These are phyloP conservation scores for Hymenoscyphus salicellus DNA, from an alignment of 2,329 filamentous ascomycete species.

Conservation along the genomic window DNA sequence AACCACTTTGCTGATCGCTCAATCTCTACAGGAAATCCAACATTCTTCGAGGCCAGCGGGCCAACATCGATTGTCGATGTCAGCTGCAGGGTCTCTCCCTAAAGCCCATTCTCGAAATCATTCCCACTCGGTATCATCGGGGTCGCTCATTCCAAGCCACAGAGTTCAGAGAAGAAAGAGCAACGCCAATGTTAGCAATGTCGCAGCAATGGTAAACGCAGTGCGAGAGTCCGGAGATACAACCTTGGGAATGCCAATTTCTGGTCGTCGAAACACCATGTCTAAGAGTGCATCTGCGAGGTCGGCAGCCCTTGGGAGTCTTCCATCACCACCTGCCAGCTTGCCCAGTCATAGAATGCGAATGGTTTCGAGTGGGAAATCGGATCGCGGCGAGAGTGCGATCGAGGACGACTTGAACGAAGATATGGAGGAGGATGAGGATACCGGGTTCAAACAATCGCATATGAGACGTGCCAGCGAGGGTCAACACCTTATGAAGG, in stretches of 20 bases:
- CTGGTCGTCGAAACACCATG: constrained; percentile 63
- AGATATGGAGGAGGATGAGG: constrained; percentile 52
- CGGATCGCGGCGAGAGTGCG: constrained; percentile 55
- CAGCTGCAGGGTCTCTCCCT: constrained; percentile 56
- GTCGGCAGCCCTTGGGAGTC: constrained; percentile 52
- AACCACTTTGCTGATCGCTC: constrained; percentile 33
- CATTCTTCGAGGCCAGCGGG: constrained; percentile 65
- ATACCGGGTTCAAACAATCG: constrained; percentile 43
- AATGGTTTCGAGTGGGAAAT: constrained; percentile 49
- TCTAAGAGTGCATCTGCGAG: constrained; percentile 60
- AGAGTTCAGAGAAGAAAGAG: constrained; percentile 92
- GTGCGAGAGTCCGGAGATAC: constrained; percentile 63
- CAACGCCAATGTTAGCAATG: constrained; percentile 63
- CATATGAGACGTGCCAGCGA: constrained; percentile 71
- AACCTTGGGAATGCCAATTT: constrained; percentile 56
- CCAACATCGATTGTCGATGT: constrained; percentile 59
- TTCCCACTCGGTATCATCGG: constrained; percentile 76
- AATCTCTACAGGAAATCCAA: constrained; percentile 55
- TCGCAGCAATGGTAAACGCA: constrained; percentile 71
- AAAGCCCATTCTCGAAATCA: constrained; percentile 58
- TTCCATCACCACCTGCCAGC: constrained; percentile 65
- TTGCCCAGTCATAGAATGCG: constrained; percentile 55
- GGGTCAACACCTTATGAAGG: constrained; percentile 77
- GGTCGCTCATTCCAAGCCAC: constrained; percentile 74
- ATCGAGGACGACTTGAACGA: constrained; percentile 67